Evolutionary conservation across 1,284 basidiomycete genomes (phyloP).

Genomic region (Ganoderma resinaceum): DNA sequence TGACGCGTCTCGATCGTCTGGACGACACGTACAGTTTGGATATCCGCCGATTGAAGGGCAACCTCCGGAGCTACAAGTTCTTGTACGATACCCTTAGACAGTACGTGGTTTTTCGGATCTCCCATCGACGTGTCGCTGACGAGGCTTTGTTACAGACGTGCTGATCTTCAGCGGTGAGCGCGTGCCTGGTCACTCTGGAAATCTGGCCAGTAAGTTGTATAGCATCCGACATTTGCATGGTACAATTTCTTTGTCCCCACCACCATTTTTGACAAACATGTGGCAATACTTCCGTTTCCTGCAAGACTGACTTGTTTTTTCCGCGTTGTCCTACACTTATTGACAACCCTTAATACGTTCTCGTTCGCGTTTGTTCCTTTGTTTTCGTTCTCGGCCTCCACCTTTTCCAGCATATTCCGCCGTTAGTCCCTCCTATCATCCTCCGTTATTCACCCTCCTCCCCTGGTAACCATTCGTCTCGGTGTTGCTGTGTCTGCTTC

Average conservation of each 20-base stretch:
- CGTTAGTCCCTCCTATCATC: background rate
- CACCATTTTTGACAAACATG: constrained; percentile 23
- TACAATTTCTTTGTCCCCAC: constrained; percentile 17
- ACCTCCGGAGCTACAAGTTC: constrained; percentile 92
- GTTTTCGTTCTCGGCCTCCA: constrained; percentile 19
- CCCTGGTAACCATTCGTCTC: background rate
- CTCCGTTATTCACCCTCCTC: background rate
- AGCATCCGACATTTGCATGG: constrained; percentile 14
- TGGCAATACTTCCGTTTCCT: constrained; percentile 25
- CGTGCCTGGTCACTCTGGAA: background rate
- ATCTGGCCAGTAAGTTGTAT: constrained; percentile 10
- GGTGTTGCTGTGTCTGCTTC: background rate
- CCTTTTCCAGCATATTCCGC: background rate
- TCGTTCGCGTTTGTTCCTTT: background rate
- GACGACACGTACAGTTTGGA: constrained; percentile 90
- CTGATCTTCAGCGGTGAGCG: constrained; percentile 50
- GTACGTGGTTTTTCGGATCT: constrained; percentile 56
- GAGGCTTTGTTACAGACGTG: constrained; percentile 43
- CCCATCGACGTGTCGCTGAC: background rate
- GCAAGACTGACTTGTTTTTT: background rate
- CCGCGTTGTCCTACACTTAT: constrained; percentile 3
- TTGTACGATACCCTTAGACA: constrained; percentile 89
- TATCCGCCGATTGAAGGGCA: constrained; percentile 91
- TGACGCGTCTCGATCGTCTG: constrained; percentile 87
- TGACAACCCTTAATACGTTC: background rate